A percentile compares a stretch with the other conserved stretches of the same genome.
phyloP scores from a whole-genome alignment of 305 asterid genomes.

The Solanum chacoense region DNA sequence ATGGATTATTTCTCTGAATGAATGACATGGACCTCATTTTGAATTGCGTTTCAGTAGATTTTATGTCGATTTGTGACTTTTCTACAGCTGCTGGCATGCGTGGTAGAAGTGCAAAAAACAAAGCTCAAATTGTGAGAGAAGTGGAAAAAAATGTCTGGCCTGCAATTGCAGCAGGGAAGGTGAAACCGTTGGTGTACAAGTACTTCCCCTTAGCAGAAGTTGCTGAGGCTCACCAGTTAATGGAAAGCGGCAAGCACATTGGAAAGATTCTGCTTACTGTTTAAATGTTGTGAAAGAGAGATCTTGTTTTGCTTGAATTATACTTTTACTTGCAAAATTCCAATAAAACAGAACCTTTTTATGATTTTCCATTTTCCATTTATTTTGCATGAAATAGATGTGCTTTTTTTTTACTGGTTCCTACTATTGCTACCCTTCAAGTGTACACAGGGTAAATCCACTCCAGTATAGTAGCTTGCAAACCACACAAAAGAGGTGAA shows the following conservation, averaged over 20 bases:
- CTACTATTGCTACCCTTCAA: neutral
- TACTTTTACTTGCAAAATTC: neutral
- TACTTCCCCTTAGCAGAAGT: slow-evolving; percentile 51
- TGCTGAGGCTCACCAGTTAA: slow-evolving; percentile 63
- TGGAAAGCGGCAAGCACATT: slow-evolving; percentile 85
- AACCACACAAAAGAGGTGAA: too few species aligned
- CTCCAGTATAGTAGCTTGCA: too few species aligned
- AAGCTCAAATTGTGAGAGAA: slow-evolving; percentile 71
- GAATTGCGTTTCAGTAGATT: neutral
- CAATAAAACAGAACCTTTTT: neutral
- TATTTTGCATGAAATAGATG: neutral
- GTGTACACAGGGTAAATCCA: too few species aligned
- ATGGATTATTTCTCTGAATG: neutral
- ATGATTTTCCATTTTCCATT: neutral
- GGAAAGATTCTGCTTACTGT: slow-evolving; percentile 70
- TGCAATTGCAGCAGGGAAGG: slow-evolving; percentile 62
- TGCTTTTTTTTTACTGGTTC: neutral
- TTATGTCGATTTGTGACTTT: neutral
- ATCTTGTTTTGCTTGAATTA: neutral
- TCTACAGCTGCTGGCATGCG: slow-evolving; percentile 78
- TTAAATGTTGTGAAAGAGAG: slow-evolving; percentile 3
- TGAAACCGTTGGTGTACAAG: slow-evolving; percentile 67
- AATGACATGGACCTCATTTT: neutral
- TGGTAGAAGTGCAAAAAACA: slow-evolving; percentile 49
- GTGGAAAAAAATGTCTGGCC: slow-evolving; percentile 97